Conservation (phyloP, 441 rosid genomes). For the Biscutella auriculata region DNA sequence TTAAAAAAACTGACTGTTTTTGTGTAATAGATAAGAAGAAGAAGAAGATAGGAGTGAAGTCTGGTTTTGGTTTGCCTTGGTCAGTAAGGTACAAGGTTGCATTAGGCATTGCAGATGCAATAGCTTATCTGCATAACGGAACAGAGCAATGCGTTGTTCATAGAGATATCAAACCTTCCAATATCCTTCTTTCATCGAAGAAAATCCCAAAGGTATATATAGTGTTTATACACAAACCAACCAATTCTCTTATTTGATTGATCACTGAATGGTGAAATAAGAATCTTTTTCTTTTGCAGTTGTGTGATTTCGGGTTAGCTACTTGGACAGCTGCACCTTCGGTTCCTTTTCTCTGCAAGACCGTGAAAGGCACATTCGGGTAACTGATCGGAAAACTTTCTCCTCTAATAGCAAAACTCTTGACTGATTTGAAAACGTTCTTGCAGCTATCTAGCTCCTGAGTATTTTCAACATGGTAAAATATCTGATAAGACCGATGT, state of each 20-base stretch:
- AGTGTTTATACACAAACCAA: neutral
- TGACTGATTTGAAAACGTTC: neutral
- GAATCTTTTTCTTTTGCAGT: conserved; percentile 43
- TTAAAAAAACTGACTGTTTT: neutral
- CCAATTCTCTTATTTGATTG: too few relatives aligned
- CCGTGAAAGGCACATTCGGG: conserved; percentile 99
- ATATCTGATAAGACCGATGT: conserved; percentile 91
- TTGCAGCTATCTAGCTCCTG: conserved; percentile 84
- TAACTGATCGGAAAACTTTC: conserved; percentile 19
- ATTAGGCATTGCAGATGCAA: conserved; percentile 71
- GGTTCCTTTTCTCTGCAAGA: conserved; percentile 88
- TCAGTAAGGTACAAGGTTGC: conserved; percentile 79
- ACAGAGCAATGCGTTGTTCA: conserved; percentile 95
- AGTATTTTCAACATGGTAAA: conserved; percentile 94
- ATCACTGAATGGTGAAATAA: too few relatives aligned
- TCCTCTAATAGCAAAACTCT: neutral
- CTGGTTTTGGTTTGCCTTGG: conserved; percentile 55
- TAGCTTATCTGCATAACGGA: conserved; percentile 78
- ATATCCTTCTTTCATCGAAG: conserved; percentile 91
- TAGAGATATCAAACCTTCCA: conserved; percentile 93
- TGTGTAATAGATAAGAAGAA: conserved; percentile 53
- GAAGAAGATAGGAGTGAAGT: conserved; percentile 48
- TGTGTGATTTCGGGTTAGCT: conserved; percentile 97
- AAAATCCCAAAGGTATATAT: conserved; percentile 60
- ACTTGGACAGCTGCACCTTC: conserved; percentile 98